Evolutionary conservation across 805 yeast genomes (phyloP), one percentile per base, ranked within the genome.

Genomic region (Debaryomyces maramus): DNA sequence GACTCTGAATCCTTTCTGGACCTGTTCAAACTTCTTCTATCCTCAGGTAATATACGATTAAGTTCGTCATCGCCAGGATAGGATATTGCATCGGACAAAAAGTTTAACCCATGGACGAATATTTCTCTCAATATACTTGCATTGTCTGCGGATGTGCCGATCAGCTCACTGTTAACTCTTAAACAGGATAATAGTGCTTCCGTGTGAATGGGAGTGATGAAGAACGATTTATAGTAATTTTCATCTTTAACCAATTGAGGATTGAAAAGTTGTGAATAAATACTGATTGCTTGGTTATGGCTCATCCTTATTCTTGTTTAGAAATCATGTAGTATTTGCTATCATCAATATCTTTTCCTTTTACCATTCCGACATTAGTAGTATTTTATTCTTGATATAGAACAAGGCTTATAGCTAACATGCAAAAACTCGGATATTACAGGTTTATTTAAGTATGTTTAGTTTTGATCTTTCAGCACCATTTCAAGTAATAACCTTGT

Each of bases 181-280:
- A 63, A 38, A 7, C 45, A 42, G 7, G 61, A 50, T 27, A 44
- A 43, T 19, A 63, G 43, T 3, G 59, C 57, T n/a, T 46, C 50
- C n/a, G 35, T 24, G 34, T 58, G 58, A 13, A 63, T 46, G 6
- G 59, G 55, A 1, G 56, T 50, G 10, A 56, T 52, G 48, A 44
- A 62, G 16, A 63, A 34, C 5, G 46, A 39, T 27, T 36, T 38
- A 41, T 52, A 61, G 38, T 50, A 58, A 16, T 44, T 53, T 6
- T 35, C 43, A 37, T 51, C 55, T 24, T 58, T 55, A 9, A 38
- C 33, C 10, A 40, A 33, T 6, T 35, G 42, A 9, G 40, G 40
- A 31, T 45, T 39, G 41, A 63, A 63, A 17, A 63, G 38, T 28
- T 53, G 53, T 3, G 52, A 27, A 46, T 62, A 63, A 16, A 54